phyloP scores from a whole-genome alignment of 2,329 filamentous ascomycete genomes.

The Beauveria brongniartii region DNA sequence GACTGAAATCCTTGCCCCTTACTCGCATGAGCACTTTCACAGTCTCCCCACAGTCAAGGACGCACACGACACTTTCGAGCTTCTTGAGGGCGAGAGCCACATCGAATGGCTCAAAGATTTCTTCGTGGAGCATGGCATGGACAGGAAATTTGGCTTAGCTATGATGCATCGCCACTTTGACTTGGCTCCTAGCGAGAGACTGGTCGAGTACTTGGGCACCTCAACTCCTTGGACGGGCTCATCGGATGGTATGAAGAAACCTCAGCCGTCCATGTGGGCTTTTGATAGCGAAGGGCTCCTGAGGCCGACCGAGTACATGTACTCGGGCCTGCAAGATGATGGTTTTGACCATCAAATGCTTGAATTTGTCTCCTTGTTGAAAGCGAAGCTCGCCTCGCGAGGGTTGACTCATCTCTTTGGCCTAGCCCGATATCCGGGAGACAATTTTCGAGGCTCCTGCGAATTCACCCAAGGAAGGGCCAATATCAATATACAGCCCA shows the following conservation, averaged over 20 bases:
- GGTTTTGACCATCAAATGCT: background rate
- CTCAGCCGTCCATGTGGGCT: background rate
- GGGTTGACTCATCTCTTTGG: background rate
- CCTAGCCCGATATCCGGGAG: conserved; percentile 1
- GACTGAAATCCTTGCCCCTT: background rate
- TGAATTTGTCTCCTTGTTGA: background rate
- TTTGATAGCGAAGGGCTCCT: background rate
- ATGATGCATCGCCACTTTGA: conserved; percentile 8
- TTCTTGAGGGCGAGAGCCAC: background rate
- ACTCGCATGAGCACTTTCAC: background rate
- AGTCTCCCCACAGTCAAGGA: background rate
- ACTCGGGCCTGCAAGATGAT: background rate
- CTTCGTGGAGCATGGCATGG: background rate
- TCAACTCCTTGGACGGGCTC: background rate
- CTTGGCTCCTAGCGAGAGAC: background rate
- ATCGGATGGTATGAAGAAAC: background rate
- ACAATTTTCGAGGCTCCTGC: background rate
- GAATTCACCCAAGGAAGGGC: conserved; percentile 5
- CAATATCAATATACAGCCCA: conserved; percentile 5
- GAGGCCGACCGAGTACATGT: background rate
- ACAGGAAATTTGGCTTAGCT: background rate
- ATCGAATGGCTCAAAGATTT: background rate
- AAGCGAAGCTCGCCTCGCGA: background rate
- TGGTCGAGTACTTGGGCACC: conserved; percentile 4
- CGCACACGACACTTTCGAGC: background rate